Evolutionary conservation across 208 protist species (phyloP).

Genomic region (Leishmania lainsoni): DNA sequence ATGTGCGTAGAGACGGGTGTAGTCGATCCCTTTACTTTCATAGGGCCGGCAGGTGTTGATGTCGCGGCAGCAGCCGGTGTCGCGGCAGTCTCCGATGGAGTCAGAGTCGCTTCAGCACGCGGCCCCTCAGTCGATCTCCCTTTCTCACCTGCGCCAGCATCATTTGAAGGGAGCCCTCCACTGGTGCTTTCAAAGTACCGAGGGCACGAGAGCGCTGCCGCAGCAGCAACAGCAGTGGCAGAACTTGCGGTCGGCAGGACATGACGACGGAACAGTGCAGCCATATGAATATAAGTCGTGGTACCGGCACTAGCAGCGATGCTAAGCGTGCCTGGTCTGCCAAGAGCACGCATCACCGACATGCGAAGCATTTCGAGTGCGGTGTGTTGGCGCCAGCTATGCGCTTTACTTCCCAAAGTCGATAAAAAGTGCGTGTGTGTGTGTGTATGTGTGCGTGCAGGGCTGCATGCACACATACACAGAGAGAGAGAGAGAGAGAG

Average conservation of each 20-base stretch:
- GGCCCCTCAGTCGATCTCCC: not conserved
- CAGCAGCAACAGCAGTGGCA: not conserved
- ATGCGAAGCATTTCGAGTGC: not conserved
- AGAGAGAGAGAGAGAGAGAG: not conserved
- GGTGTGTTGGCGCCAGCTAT: not conserved
- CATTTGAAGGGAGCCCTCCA: not conserved
- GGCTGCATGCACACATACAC: not conserved
- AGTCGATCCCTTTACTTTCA: slow-evolving; percentile 15
- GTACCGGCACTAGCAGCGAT: not conserved
- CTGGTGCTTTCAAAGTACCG: slow-evolving; percentile 6
- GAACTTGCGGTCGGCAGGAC: not conserved
- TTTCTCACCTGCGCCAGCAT: not conserved
- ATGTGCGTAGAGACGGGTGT: slow-evolving; percentile 35
- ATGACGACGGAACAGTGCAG: not conserved
- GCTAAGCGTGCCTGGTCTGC: not conserved
- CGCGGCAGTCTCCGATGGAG: not conserved
- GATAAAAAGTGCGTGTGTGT: not conserved
- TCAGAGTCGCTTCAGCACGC: not conserved
- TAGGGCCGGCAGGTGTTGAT: not conserved
- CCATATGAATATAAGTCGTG: not conserved
- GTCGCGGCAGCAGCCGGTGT: not conserved
- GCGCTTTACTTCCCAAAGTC: not conserved
- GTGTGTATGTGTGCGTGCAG: not conserved
- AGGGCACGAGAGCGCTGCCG: slow-evolving; percentile 3
- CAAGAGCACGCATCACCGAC: not conserved